Evolutionary conservation across 163 green algal species (phyloP).

Genomic region (Scenedesmus sp.): DNA sequence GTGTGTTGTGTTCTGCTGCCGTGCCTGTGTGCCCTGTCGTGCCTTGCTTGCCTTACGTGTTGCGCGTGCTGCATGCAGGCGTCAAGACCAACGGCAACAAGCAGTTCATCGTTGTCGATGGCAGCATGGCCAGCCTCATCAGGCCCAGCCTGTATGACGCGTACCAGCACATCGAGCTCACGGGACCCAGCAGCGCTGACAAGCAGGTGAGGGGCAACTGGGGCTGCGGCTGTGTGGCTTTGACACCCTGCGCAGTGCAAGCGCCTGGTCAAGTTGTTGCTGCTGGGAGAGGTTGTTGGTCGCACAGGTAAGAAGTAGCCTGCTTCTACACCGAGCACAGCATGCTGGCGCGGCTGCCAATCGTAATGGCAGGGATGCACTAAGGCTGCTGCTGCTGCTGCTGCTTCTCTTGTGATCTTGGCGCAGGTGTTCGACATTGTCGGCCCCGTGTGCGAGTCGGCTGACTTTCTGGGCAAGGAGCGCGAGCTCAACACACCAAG

Average conservation of each 20-base stretch:
- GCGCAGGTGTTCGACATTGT: slow-evolving; percentile 91
- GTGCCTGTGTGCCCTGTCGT: background rate
- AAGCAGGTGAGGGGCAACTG: slow-evolving; percentile 53
- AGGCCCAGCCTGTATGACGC: slow-evolving; percentile 93
- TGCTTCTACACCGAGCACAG: background rate
- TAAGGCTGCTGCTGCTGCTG: slow-evolving; percentile 3
- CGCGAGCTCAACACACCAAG: slow-evolving; percentile 77
- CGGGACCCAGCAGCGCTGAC: slow-evolving; percentile 68
- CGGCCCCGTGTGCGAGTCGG: slow-evolving; percentile 97
- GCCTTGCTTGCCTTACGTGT: background rate
- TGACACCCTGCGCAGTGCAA: no score
- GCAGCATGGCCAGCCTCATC: slow-evolving; percentile 96
- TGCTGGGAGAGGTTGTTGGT: background rate
- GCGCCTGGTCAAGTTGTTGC: no score
- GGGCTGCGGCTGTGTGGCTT: background rate
- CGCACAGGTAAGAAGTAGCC: no score
- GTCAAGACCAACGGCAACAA: slow-evolving; percentile 98
- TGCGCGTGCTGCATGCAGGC: slow-evolving; percentile 58
- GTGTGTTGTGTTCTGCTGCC: background rate
- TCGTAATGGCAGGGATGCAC: background rate
- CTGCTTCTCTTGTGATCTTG: background rate
- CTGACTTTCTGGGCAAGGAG: slow-evolving; percentile 98
- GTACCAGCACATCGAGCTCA: slow-evolving; percentile 99
- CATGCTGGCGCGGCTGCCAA: background rate
- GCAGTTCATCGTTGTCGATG: slow-evolving; percentile 97